Evolutionary conservation across 495 filamentous ascomycete genomes (phyloP), one percentile per base, ranked within the genome.

Genomic region (Aspergillus egyptiacus): DNA sequence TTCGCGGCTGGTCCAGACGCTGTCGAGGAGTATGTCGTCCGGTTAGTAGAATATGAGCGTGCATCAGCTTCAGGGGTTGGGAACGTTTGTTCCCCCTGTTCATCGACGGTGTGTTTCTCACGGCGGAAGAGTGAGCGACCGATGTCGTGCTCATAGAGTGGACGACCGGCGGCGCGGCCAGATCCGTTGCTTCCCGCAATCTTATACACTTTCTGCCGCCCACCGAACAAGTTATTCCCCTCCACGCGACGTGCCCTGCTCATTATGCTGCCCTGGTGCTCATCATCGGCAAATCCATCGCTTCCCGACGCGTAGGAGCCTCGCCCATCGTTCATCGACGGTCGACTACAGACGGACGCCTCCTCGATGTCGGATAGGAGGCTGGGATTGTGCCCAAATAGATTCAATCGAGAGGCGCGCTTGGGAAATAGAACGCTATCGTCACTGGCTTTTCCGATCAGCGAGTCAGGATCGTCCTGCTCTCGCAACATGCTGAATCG

Each of bases 401-500:
- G 50, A 61, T 83, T 75, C 65, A 91, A 65, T 46, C 82, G 75
- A 7, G 88, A 91, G 40, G 83, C 82, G 18, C 88, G 79, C 57
- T 86, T 90, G 5, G 89, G 87, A 50, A 83, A 86, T 8, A 96
- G 64, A 18, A 96, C 89, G 51, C 89, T 95, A 59, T 96, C 90
- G 53, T 96, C 91, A 62, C 86, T 94, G 17, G 91, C 90, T 65
- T 96, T 95, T 33, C 91, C 93, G 24, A 96, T 74, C 61, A 85
- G 85, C 0, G 87, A 89, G 39, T 71, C 81, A 3, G 90, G 90
- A 57, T 96, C 90, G 58, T 95, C 90, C 61, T 95, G 91, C 63
- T 95, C 90, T 57, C 88, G 71, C 14, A 99, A 66, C 86, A 99
- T 97, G 53, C 91, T 96, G 64, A 99, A 99, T 2, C 93, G 80